These are phyloP conservation scores for Starmerella tilneyi DNA, from an alignment of 805 yeast genomes.

Conservation along the genomic window DNA sequence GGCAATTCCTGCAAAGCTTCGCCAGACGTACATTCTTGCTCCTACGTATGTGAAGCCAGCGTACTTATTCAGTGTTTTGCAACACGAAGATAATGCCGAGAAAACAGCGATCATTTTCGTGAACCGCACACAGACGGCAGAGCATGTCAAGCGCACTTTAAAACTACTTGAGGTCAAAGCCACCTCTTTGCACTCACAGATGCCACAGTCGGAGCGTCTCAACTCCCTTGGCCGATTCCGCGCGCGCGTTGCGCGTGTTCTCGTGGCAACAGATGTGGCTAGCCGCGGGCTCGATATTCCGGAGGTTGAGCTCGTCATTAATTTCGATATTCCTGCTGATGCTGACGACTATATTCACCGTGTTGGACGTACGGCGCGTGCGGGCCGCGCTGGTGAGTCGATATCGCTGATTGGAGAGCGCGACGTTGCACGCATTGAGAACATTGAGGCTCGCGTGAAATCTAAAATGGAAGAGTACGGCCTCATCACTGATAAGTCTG, in stretches of 20 bases:
- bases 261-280: conserved; percentile 95
- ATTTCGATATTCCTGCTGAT: conserved; percentile 89
- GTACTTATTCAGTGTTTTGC: conserved; percentile 58
- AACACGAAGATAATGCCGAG: conserved; percentile 50
- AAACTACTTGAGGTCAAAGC: conserved; percentile 65
- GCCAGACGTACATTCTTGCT: conserved; percentile 56
- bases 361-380: conserved; percentile 98
- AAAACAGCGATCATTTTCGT: conserved; percentile 79
- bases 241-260: conserved; percentile 86
- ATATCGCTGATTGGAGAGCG: conserved; percentile 74
- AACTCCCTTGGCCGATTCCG: conserved; percentile 85
- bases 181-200: conserved; percentile 84
- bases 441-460: conserved; percentile 77
- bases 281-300: conserved; percentile 97
- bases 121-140: conserved; percentile 84
- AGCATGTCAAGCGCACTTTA: conserved; percentile 67
- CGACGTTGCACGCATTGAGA: conserved; percentile 68
- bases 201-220: conserved; percentile 87
- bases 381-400: conserved; percentile 81
- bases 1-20: conserved; percentile 67
- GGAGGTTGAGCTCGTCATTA: conserved; percentile 75
- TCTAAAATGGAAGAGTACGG: conserved; percentile 69
- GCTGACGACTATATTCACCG: conserved; percentile 94
- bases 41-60: conserved; percentile 90
- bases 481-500: conserved; percentile 60